Evolutionary conservation across 2,329 filamentous ascomycete genomes (phyloP).

Genomic region (Anisogramma anomala): DNA sequence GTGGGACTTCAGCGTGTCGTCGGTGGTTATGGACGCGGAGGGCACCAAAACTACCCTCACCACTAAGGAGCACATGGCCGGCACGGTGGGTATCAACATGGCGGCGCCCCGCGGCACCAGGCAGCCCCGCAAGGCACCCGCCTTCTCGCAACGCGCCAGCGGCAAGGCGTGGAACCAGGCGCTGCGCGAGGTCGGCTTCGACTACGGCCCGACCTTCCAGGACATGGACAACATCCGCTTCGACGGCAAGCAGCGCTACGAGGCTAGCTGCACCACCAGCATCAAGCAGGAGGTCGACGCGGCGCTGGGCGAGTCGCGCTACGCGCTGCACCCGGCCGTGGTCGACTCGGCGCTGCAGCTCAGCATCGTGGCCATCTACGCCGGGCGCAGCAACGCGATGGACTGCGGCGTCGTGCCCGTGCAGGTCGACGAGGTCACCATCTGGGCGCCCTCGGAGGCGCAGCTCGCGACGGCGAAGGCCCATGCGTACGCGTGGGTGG

Average conservation of each 20-base stretch:
- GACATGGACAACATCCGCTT: conserved; percentile 21
- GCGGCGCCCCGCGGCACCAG: conserved; percentile 4
- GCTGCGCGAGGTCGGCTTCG: conserved; percentile 26
- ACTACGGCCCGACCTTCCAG: conserved; percentile 29
- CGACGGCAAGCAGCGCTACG: conserved; percentile 17
- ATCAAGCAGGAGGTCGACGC: conserved; percentile 15
- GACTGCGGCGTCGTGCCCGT: conserved; percentile 23
- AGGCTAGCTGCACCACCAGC: conserved; percentile 20
- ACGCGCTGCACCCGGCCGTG: conserved; percentile 28
- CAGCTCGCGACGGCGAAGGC: conserved; percentile 13
- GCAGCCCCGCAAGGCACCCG: conserved; percentile 10
- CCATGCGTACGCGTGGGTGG: conserved; percentile 16
- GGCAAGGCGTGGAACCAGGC: conserved; percentile 23
- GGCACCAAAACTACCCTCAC: no score
- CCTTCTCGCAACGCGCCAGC: conserved; percentile 18
- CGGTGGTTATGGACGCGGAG: conserved; percentile 14
- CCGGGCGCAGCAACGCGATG: conserved; percentile 21
- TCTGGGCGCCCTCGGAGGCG: conserved; percentile 12
- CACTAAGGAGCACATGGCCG: conserved; percentile 21
- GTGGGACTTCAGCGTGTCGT: conserved; percentile 23
- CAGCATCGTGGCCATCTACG: conserved; percentile 22
- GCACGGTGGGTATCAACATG: conserved; percentile 18
- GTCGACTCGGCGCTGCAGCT: conserved; percentile 29
- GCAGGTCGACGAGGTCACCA: conserved; percentile 19
- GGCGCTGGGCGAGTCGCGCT: conserved; percentile 24